A percentile compares a stretch with the other conserved stretches of the same genome.
Conservation (phyloP, 1,139 yeast species). For the Suhomyces terraborum region DNA sequence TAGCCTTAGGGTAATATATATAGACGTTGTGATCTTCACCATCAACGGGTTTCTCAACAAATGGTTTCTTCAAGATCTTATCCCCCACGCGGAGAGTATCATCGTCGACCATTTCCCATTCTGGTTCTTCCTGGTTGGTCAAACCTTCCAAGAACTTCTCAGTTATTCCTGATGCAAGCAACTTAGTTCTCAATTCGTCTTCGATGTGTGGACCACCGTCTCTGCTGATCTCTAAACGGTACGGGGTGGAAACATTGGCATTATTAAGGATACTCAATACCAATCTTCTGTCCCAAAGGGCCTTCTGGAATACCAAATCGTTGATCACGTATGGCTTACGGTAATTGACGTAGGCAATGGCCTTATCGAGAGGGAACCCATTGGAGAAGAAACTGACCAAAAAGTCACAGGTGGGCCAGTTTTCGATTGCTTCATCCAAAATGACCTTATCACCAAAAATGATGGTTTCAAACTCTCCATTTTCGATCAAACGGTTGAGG, state of each 20-base stretch:
- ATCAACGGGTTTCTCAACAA: slow-evolving; percentile 97
- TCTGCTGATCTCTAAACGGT: slow-evolving; percentile 81
- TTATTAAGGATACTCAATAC: slow-evolving; percentile 82
- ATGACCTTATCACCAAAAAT: slow-evolving; percentile 98
- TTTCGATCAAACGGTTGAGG: slow-evolving; percentile 80
- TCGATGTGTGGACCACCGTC: slow-evolving; percentile 96
- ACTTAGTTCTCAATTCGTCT: slow-evolving; percentile 51
- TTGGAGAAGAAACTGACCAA: slow-evolving; percentile 89
- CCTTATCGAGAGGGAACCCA: slow-evolving; percentile 96
- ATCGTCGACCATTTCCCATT: slow-evolving; percentile 86
- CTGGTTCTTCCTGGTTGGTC: slow-evolving; percentile 73
- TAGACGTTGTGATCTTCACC: slow-evolving; percentile 98
- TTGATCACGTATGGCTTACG: slow-evolving; percentile 89
- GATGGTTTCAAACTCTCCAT: slow-evolving; percentile 95
- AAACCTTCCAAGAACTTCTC: slow-evolving; percentile 54
- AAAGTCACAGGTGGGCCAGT: slow-evolving; percentile 99
- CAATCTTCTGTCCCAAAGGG: slow-evolving; percentile 93
- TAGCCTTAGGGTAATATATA: slow-evolving; percentile 82
- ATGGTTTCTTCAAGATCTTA: slow-evolving; percentile 74
- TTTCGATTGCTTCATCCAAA: slow-evolving; percentile 86
- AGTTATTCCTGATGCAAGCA: slow-evolving; percentile 40
- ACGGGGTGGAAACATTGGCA: slow-evolving; percentile 85
- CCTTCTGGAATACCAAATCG: slow-evolving; percentile 87
- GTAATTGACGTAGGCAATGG: slow-evolving; percentile 84
- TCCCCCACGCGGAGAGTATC: slow-evolving; percentile 86